Conservation (phyloP, 345 rosid species). For the Eucalyptus erythrocorys region DNA sequence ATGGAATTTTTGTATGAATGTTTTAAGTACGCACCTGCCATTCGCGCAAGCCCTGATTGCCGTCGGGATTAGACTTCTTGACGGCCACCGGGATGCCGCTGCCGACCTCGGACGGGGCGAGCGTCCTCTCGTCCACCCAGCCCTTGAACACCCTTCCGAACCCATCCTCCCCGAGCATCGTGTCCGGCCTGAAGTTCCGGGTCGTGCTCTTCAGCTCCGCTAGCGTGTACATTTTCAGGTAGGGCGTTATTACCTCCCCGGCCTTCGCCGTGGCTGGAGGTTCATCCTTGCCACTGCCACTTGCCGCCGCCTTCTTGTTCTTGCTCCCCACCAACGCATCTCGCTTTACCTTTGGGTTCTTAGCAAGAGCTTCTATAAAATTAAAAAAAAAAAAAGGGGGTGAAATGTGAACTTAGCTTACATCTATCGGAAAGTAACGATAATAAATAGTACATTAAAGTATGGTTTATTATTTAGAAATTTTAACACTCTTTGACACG, state of each 20-base stretch:
- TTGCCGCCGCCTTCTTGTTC: not conserved
- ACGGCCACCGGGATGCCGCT: slow-evolving; percentile 74
- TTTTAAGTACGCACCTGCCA: slow-evolving; percentile 46
- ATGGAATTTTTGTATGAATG: not conserved
- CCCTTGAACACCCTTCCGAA: slow-evolving; percentile 76
- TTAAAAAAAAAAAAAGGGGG: too few species aligned
- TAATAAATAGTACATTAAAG: too few species aligned
- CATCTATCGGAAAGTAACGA: too few species aligned
- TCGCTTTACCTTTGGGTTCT: not conserved
- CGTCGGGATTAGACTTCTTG: slow-evolving; percentile 61
- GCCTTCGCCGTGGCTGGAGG: not conserved
- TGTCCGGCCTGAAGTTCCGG: slow-evolving; percentile 49
- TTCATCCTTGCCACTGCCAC: not conserved
- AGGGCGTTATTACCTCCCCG: not conserved
- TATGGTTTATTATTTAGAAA: too few species aligned
- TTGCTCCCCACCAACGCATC: not conserved
- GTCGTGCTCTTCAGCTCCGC: slow-evolving; percentile 48
- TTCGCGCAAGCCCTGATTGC: slow-evolving; percentile 58
- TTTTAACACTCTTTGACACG: too few species aligned
- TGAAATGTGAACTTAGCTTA: not conserved
- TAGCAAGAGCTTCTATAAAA: not conserved
- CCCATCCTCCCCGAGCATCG: slow-evolving; percentile 73
- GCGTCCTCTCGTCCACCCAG: slow-evolving; percentile 58
- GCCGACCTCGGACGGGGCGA: slow-evolving; percentile 43
- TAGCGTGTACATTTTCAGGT: slow-evolving; percentile 40